Evolutionary conservation across 495 filamentous ascomycete species (phyloP).

Genomic region (Podospora anserina): DNA sequence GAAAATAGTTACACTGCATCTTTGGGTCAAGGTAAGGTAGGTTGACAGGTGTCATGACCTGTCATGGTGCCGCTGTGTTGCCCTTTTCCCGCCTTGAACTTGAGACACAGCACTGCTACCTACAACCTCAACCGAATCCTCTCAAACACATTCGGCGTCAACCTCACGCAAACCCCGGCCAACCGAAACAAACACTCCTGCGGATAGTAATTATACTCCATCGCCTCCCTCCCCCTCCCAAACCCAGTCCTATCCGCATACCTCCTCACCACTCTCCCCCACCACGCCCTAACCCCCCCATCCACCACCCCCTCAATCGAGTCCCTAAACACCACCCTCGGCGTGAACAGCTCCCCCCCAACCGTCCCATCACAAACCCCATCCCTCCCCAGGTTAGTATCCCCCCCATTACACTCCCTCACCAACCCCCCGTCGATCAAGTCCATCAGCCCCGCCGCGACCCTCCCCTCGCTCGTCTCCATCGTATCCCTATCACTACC

Average conservation of each 20-base stretch:
- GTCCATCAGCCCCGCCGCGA: background rate
- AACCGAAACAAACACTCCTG: background rate
- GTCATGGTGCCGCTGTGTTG: background rate
- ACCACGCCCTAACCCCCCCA: background rate
- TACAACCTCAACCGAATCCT: background rate
- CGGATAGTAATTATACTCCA: constrained; percentile 6
- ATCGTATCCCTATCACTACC: background rate
- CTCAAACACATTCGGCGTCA: background rate
- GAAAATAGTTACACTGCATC: background rate
- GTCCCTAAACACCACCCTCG: background rate
- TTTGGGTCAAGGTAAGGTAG: background rate
- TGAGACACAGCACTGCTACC: too few species aligned
- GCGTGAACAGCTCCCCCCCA: constrained; percentile 1
- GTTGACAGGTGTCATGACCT: background rate
- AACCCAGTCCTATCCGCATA: background rate
- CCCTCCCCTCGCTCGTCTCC: background rate
- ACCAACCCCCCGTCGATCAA: background rate
- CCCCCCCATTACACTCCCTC: background rate
- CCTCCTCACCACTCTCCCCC: background rate
- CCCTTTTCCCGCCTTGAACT: background rate
- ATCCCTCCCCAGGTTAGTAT: background rate
- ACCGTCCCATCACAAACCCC: constrained; percentile 2
- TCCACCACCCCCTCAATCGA: background rate
- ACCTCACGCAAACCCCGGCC: background rate
- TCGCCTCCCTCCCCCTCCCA: background rate